Evolutionary conservation across 257 asterid species (phyloP), one percentile per base, ranked within the genome.

Genomic region (Capsicum rhomboideum): DNA sequence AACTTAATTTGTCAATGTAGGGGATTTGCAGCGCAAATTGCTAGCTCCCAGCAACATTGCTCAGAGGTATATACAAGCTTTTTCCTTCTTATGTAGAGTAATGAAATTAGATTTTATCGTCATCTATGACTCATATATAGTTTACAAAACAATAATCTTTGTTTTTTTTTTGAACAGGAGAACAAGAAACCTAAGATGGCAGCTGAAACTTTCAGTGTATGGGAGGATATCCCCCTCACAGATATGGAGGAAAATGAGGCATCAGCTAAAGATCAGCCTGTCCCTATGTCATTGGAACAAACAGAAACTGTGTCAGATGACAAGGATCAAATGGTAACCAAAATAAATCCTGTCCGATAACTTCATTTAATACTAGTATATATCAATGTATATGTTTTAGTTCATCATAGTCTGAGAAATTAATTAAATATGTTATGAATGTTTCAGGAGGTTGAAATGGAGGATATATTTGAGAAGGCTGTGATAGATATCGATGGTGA

Each of bases 361-460:
- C 58, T 80, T 28, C 29, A 21, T 12, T 21, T 34, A 74, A 2
- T 44, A 10, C 9, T 46, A 66, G 17, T n/a, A n/a, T 28, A 3
- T 26, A 29, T 29, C 42, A 37, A 16, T n/a, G 69, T 64, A n/a
- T 11, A 28, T 64, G 20, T 28, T 28, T 64, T 64, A 40, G 26
- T 49, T 58, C 66, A 10, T 58, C 10, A 21, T 49, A 8, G 10
- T n/a, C n/a, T n/a, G n/a, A n/a, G n/a, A n/a, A n/a, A n/a, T n/a
- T n/a, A n/a, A n/a, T n/a, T n/a, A n/a, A n/a, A n/a, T n/a, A n/a
- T n/a, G n/a, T n/a, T n/a, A n/a, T n/a, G n/a, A n/a, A 17, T 89
- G 52, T 28, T 87, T 87, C 42, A 90, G 94, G 99, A 96, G 90
- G 92, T 96, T 11, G 98, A 94, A 63, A 96, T 96, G 98, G 99